Percentiles rank a stretch among this genome's conserved stretches.
These are phyloP conservation scores for Lasiosphaeris hirsuta DNA, from an alignment of 495 filamentous ascomycete species.

Conservation along the genomic window DNA sequence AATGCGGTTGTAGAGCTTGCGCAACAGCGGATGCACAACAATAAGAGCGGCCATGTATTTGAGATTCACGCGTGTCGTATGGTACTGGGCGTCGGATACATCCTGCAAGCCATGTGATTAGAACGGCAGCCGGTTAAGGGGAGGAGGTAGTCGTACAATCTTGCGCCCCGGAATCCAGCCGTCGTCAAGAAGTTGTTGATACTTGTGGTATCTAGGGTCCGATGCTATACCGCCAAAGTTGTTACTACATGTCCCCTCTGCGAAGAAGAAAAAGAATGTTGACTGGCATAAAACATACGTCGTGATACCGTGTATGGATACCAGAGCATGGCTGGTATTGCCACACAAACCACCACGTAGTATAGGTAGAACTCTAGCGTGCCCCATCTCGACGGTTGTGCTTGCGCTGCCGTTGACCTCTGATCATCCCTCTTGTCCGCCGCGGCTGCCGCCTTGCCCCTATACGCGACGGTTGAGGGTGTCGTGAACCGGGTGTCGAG, in stretches of 20 bases:
- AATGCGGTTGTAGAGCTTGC: conserved; percentile 39
- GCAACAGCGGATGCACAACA: conserved; percentile 71
- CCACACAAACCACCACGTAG: conserved; percentile 63
- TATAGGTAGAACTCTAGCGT: conserved; percentile 86
- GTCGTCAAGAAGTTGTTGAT: conserved; percentile 62
- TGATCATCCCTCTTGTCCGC: conserved; percentile 36
- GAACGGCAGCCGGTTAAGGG: not conserved
- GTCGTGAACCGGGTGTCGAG: conserved; percentile 89
- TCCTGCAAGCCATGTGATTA: conserved; percentile 53
- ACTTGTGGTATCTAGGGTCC: conserved; percentile 77
- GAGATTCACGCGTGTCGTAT: conserved; percentile 81
- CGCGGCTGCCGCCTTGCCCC: conserved; percentile 36
- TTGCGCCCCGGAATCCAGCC: conserved; percentile 96
- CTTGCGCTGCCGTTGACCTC: conserved; percentile 19
- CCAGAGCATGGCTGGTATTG: conserved; percentile 89
- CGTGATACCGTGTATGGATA: conserved; percentile 80
- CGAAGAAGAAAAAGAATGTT: not conserved
- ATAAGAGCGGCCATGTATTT: conserved; percentile 72
- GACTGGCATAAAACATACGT: conserved; percentile 48
- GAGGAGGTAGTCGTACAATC: conserved; percentile 56
- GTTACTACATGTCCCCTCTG: conserved; percentile 10
- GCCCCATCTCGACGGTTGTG: conserved; percentile 66
- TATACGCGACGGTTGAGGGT: conserved; percentile 63
- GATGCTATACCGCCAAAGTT: conserved; percentile 51
- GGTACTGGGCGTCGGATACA: conserved; percentile 85